phyloP scores from a whole-genome alignment of 345 rosid species.

The Arabis hirsuta region DNA sequence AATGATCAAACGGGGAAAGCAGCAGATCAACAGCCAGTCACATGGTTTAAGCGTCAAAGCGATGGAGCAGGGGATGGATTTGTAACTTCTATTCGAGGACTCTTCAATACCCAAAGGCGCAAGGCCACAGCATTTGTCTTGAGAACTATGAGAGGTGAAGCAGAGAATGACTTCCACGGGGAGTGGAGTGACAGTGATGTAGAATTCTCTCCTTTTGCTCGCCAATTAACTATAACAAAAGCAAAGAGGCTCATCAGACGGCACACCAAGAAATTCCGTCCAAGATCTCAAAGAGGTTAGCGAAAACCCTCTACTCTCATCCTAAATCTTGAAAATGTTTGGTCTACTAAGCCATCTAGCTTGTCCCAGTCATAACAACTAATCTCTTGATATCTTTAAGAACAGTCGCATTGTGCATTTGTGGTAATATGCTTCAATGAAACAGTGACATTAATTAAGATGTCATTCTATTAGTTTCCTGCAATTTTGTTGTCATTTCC shows the following conservation, averaged over 20 bases:
- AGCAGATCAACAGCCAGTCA: constrained; percentile 71
- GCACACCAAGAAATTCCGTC: constrained; percentile 86
- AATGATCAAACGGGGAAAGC: constrained; percentile 68
- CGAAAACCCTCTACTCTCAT: not conserved
- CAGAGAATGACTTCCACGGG: constrained; percentile 80
- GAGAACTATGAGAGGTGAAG: constrained; percentile 96
- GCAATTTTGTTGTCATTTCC: not conserved
- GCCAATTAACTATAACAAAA: constrained; percentile 91
- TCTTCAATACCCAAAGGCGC: constrained; percentile 88
- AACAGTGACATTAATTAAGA: not conserved
- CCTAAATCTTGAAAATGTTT: not conserved
- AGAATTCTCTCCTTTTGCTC: constrained; percentile 80
- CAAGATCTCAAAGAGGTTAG: constrained; percentile 80
- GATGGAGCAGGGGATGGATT: constrained; percentile 99
- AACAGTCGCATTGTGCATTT: not conserved
- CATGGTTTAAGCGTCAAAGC: constrained; percentile 76
- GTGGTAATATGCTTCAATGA: not conserved
- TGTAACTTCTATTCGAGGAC: constrained; percentile 87
- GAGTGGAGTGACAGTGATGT: constrained; percentile 96
- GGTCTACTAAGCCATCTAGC: not conserved
- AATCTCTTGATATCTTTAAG: too few species aligned
- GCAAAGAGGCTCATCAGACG: constrained; percentile 85
- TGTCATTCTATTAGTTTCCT: not conserved
- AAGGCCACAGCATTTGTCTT: constrained; percentile 93
- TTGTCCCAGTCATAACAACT: not conserved